Base-by-base conservation (phyloP, 345 rosid species). In the Hibiscus syriacus region DNA sequence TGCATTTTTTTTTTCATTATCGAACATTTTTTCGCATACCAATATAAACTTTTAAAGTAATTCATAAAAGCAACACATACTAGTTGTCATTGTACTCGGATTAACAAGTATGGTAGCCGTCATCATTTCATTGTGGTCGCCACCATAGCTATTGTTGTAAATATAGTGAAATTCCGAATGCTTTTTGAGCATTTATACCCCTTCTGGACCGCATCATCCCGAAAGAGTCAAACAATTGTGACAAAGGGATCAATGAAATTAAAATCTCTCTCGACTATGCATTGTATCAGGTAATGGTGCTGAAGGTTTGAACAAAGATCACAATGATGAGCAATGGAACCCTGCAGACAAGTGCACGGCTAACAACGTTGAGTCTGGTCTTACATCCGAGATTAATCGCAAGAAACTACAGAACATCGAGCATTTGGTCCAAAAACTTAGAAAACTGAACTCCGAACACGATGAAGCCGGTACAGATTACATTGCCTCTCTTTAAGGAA, bases 401-500 rank as follows among this genome's bases (percentile, higher is more conserved):
- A 86, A 83, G 96, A 94, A 91, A 80, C 79, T 90, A 74, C 88
- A 86, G 70, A 89, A 85, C 74, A 76, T 94, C 4, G 97, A 94
- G 74, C 85, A 85, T 67, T 85, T 94, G 81, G 99, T 94, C 53
- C 88, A 91, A 71, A 90, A 94, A 82, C 96, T 94, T 36, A 85
- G 85, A 80, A 61, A 86, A 59, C 69, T 94, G 19, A 90, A 89
- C 85, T 89, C 97, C 25, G 84, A 79, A 70, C 92, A 93, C 41
- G 92, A 93, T 73, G 98, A 93, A 83, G 84, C 86, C 68, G 80
- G 81, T 74, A 92, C 90, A 53, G 97, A 93, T 78, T 93, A 93
- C 80, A 89, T 93, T 55, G 98, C 92, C 25, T 93, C 92, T 4
- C 92, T 93, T 55, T 90, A 97, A 25, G 89, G 81, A 89, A n/a